Evolutionary conservation across 495 filamentous ascomycete genomes (phyloP), one percentile per base, ranked within the genome.

Genomic region (Bryoglossum gracile): DNA sequence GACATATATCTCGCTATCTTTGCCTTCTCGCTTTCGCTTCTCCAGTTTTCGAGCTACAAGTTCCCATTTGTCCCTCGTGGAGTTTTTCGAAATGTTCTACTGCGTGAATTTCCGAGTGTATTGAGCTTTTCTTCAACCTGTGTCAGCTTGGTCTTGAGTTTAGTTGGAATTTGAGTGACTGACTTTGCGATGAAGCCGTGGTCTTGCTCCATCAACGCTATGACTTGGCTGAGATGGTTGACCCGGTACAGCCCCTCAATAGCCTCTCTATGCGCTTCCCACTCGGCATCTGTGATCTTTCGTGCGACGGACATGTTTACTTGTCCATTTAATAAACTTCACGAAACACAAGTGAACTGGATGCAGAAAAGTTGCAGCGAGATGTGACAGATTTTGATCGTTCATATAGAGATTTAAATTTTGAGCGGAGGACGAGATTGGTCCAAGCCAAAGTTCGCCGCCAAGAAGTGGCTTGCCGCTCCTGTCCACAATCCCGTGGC

Each of bases 1-100:
- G 37, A 42, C 13, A 30, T 53, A 53, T 11, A 18, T 43, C 5
- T 53, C 37, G 28, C 50, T 53, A 34, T 53, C 50, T 17, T 48
- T 53, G 34, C 35, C 50, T 41, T 47, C 43, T 3, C 4, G 43
- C 14, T 41, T 43, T 18, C 44, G 33, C 28, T 48, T 47, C 43
- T 48, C 26, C n/a, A 48, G 8, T 42, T 48, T 46, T 16, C 26
- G 43, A 25, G 43, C 50, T 2, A 53, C 25, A 22, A 24, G 34
- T 37, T 53, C 33, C 50, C 50, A 53, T 13, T 43, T 37, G 8
- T 41, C 49, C 18, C 18, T 33, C 10, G 49, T 51, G 9, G 40
- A 46, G 41, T 51, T 34, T 23, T 51, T 51, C 16, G 3, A 14
- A 26, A 51, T 22, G 40, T 24, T 19, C 49, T 41, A 51, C 46